These are phyloP conservation scores for Cryphonectria japonica DNA, from an alignment of 2,329 filamentous ascomycete genomes.

Conservation along the genomic window DNA sequence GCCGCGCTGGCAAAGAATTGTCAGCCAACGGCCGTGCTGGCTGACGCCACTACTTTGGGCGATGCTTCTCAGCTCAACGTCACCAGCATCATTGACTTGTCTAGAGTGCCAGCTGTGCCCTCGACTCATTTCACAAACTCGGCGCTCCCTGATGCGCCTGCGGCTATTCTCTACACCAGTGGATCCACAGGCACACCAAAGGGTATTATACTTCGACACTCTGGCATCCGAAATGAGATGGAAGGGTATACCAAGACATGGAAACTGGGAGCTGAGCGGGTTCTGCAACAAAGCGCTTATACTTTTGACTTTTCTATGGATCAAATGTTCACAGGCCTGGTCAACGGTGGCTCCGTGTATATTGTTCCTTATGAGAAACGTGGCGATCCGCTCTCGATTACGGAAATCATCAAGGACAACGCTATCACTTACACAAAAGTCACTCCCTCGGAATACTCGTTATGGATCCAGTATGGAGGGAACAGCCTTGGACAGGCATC, in stretches of 20 bases:
- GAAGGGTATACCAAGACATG: constrained; percentile 32
- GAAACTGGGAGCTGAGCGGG: constrained; percentile 35
- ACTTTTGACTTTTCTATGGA: constrained; percentile 46
- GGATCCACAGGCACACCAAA: constrained; percentile 45
- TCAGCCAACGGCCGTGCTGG: neutral
- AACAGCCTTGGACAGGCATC: constrained; percentile 16
- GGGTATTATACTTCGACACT: constrained; percentile 42
- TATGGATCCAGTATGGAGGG: constrained; percentile 32
- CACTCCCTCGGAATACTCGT: constrained; percentile 45
- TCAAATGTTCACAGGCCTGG: constrained; percentile 37
- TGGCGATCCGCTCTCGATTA: constrained; percentile 40
- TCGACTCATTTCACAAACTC: neutral
- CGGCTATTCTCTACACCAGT: constrained; percentile 41
- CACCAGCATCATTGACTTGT: neutral
- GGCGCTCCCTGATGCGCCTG: constrained; percentile 8
- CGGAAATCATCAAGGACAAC: constrained; percentile 38
- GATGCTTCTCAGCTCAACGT: neutral
- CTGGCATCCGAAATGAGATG: constrained; percentile 36
- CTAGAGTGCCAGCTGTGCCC: neutral
- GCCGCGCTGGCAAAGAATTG: constrained; percentile 32
- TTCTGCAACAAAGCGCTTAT: constrained; percentile 42
- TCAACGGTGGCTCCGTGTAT: constrained; percentile 36
- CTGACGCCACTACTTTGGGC: neutral
- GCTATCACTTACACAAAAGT: constrained; percentile 41
- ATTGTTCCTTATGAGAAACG: constrained; percentile 36